Percentiles rank a stretch among this genome's conserved stretches.
Evolutionary conservation across 2,329 filamentous ascomycete genomes (phyloP).

Genomic region (Tympanopsis confertula): DNA sequence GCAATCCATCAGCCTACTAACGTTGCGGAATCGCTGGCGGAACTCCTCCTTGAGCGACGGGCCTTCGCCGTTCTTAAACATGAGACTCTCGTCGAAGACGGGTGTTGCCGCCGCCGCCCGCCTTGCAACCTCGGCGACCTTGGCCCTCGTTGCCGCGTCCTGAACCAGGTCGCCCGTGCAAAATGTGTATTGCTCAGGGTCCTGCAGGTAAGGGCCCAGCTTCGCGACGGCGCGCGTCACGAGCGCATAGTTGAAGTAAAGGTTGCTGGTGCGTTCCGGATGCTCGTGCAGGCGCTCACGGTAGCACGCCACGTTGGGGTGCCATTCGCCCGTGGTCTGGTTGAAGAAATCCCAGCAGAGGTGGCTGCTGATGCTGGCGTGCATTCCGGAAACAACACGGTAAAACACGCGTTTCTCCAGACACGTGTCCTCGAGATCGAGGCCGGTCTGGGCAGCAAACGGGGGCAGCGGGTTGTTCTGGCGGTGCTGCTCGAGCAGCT

Average conservation of each 20-base stretch:
- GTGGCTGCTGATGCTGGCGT: constrained; percentile 92
- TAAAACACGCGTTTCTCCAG: constrained; percentile 99
- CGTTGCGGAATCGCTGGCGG: constrained; percentile 90
- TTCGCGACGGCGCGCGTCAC: constrained; percentile 85
- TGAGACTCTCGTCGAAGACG: constrained; percentile 88
- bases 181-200: constrained; percentile 61
- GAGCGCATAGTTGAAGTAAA: constrained; percentile 99
- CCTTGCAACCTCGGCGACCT: constrained; percentile 66
- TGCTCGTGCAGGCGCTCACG: constrained; percentile 69
- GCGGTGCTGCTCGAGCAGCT: constrained; percentile 48
- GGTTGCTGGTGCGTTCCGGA: constrained; percentile 86
- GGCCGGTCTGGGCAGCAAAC: constrained; percentile 48
- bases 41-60: constrained; percentile 90
- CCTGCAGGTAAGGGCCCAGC: constrained; percentile 65
- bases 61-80: constrained; percentile 75
- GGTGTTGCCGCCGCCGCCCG: constrained; percentile 58
- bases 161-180: constrained; percentile 76
- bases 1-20: constrained; percentile 95
- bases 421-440: constrained; percentile 81
- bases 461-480: constrained; percentile 39
- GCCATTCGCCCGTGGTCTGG: constrained; percentile 86
- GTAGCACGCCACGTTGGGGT: constrained; percentile 83
- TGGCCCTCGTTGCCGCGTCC: constrained; percentile 67
- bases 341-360: constrained; percentile 94
- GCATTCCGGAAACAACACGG: constrained; percentile 90